These are phyloP conservation scores for Termitomyces heimii DNA, from an alignment of 768 basidiomycete species.

Conservation along the genomic window DNA sequence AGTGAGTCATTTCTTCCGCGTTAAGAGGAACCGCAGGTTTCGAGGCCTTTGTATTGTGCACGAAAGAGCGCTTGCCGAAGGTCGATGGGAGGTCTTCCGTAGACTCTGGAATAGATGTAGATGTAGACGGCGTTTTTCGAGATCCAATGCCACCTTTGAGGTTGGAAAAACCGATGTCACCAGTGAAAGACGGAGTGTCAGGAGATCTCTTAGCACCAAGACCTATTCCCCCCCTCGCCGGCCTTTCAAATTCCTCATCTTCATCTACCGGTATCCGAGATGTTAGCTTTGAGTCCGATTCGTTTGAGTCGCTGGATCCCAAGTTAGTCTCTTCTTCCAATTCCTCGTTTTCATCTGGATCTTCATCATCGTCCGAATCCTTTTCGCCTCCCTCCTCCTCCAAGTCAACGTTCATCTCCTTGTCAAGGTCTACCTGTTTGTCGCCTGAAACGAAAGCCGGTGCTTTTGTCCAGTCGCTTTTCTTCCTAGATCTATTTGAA, in stretches of 20 bases:
- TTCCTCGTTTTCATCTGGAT: slow-evolving; percentile 24
- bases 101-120: slow-evolving; percentile 11
- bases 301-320: slow-evolving; percentile 38
- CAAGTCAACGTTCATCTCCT: slow-evolving; percentile 26
- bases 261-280: slow-evolving; percentile 51
- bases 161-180: slow-evolving; percentile 28
- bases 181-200: slow-evolving; percentile 3
- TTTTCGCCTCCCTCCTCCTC: slow-evolving; percentile 27
- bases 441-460: slow-evolving; percentile 69
- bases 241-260: slow-evolving; percentile 32
- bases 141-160: slow-evolving; percentile 33
- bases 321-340: neutral
- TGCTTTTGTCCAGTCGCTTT: slow-evolving; percentile 67
- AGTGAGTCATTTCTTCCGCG: slow-evolving; percentile 70
- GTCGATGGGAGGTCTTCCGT: slow-evolving; percentile 31
- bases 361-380: slow-evolving; percentile 29
- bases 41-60: slow-evolving; percentile 44
- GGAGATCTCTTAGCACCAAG: slow-evolving; percentile 12
- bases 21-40: slow-evolving; percentile 50
- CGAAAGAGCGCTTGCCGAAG: slow-evolving; percentile 40
- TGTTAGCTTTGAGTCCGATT: slow-evolving; percentile 37
- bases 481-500: slow-evolving; percentile 25
- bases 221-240: slow-evolving; percentile 42
- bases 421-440: slow-evolving; percentile 40
- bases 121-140: slow-evolving; percentile 16